phyloP scores from a whole-genome alignment of 148 eudicot genomes.

The Camellia sinensis region DNA sequence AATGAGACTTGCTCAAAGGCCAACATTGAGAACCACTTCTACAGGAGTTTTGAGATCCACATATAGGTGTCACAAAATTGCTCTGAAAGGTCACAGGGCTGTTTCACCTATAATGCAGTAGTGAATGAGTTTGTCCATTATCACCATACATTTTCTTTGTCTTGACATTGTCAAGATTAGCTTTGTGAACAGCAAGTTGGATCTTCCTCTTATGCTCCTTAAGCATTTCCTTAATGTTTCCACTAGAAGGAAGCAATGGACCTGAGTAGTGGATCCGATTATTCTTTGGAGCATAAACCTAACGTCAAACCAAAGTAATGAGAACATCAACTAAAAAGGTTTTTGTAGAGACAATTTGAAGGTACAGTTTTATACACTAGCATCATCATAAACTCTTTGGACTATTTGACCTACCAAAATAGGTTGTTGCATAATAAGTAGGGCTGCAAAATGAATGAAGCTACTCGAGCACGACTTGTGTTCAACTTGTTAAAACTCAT shows the following conservation, averaged over 20 bases:
- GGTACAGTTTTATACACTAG: neutral
- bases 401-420: neutral
- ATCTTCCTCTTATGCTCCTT: conserved; percentile 66
- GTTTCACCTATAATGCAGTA: conserved; percentile 31
- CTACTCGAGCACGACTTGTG: too few species aligned
- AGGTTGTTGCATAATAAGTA: neutral
- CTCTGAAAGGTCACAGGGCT: conserved; percentile 17
- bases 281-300: conserved; percentile 43
- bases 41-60: neutral
- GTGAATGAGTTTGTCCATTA: conserved; percentile 54
- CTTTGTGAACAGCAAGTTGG: conserved; percentile 64
- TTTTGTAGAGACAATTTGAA: neutral
- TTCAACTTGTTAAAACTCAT: too few species aligned
- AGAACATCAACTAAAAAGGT: neutral
- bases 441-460: too few species aligned
- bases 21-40: too few species aligned
- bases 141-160: conserved; percentile 31
- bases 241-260: conserved; percentile 55
- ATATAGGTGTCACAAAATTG: neutral
- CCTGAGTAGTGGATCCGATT: conserved; percentile 63
- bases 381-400: neutral
- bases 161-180: conserved; percentile 54
- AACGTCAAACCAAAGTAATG: conserved; percentile 6
- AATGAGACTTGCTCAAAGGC: neutral
- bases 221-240: conserved; percentile 67